These are phyloP conservation scores for Raddia distichophylla DNA, from an alignment of 176 grass and related monocot genomes.

Conservation along the genomic window DNA sequence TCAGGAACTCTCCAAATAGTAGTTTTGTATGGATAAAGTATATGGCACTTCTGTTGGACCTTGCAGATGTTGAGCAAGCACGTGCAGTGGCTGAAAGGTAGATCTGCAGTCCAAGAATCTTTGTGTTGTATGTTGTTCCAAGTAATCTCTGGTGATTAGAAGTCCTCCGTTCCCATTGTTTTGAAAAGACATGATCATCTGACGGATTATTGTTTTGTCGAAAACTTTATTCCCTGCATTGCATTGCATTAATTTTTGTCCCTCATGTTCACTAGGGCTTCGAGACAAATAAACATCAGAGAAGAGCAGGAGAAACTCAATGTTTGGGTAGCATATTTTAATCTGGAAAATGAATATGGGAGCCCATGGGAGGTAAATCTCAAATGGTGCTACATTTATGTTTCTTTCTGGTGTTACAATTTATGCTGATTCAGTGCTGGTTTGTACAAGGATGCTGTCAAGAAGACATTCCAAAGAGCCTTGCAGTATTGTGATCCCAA, in stretches of 20 bases:
- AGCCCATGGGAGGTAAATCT: constrained; percentile 78
- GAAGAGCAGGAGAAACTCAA: constrained; percentile 92
- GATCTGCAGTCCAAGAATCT: constrained; percentile 1
- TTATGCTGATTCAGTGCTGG: constrained; percentile 36
- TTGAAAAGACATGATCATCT: no score
- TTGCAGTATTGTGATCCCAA: constrained; percentile 93
- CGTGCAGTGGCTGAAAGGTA: constrained; percentile 85
- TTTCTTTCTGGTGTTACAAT: constrained; percentile 7
- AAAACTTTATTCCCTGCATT: not conserved
- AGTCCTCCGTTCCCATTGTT: not conserved
- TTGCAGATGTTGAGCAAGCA: constrained; percentile 83
- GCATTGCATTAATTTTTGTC: constrained; percentile 13
- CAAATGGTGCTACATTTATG: constrained; percentile 12
- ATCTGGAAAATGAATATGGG: constrained; percentile 94
- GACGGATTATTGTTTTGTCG: no score
- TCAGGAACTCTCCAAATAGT: constrained; percentile 91
- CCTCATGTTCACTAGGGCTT: constrained; percentile 57
- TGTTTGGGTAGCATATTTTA: constrained; percentile 97
- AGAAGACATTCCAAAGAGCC: constrained; percentile 87
- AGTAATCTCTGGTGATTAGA: constrained; percentile 6
- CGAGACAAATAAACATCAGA: constrained; percentile 78
- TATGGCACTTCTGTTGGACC: constrained; percentile 81
- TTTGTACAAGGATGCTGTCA: constrained; percentile 75
- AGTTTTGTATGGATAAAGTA: constrained; percentile 97
- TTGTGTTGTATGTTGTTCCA: not conserved